Evolutionary conservation across 73 alveolate genomes (phyloP), one percentile per base, ranked within the genome.

Genomic region (Diophrys sp.): DNA sequence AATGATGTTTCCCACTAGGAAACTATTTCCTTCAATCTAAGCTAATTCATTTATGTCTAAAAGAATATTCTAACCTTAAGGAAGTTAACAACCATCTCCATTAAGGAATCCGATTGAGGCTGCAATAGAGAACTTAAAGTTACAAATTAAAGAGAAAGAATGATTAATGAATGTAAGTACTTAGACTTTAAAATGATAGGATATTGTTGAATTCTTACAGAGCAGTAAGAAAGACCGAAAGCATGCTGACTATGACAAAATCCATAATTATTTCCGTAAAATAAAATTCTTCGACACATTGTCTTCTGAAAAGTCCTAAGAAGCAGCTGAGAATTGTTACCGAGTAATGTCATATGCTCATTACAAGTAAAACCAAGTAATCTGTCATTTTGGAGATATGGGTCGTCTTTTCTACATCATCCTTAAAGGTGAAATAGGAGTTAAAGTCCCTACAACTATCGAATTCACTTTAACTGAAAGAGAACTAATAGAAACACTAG

Each of bases 391-490:
- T 56, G 89, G 94, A 1, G 94, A 87, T 11, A 44, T 33, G 23
- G 94, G 90, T 2, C 24, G 71, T 0, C 14, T 28, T n/a, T 87
- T 87, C 70, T 87, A 83, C 56, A 82, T 87, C 14, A 87, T 87
- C 14, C 25, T 87, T 1, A 67, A 79, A 70, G 94, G 94, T 32
- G 79, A 75, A 33, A 91, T 87, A 0, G 88, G 85, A 0, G 85
- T 87, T 27, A 81, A 76, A 34, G 80, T 87, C 29, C 94, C 94
- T 1, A 77, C 82, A 11, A 70, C 84, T 54, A n/a, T 82, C 1
- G 90, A 82, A 28, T 57, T 67, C 23, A 25, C 75, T 2, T 5
- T 25, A 2, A 25, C 54, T 2, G 55, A 68, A 28, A 5, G n/a
- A 44, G 62, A 44, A 44, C 18, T 44, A 18, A 2, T 68, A 2